Evolutionary conservation across 2,329 filamentous ascomycete species (phyloP), one percentile per base, ranked within the genome.

Genomic region (Monosporascus sp.): DNA sequence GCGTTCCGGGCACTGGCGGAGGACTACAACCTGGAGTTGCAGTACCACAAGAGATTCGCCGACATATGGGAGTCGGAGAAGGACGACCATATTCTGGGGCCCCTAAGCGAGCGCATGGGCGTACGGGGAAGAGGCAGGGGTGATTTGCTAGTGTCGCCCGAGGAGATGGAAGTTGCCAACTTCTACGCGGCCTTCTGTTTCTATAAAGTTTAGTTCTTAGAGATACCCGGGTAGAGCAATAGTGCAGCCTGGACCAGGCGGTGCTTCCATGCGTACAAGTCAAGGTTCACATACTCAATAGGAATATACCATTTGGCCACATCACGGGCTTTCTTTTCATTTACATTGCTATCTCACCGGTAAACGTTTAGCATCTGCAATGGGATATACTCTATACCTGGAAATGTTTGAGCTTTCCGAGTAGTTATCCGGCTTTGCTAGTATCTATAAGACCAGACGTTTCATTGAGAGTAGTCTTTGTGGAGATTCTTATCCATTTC

Each of bases 151-250:
- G 90, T 97, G 49, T 87, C 83, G 1, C 80, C 87, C 14, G 89
- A 96, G 68, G 94, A 99, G 76, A 88, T 95, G 81, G 92, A 97
- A 70, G 94, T 94, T 45, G 90, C 88, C 11, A 85, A 82, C 63
- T 96, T 97, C 67, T 97, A 97, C 67, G 83, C 95, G 64, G 92
- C 90, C 1, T 97, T 97, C 66, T 96, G 91, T 74, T 97, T 97
- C 72, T 96, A 97, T 73, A 96, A 97, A 77, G 90, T 95, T 46
- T 94, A 78, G 56, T 24, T 50, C 31, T 20, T 31, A 40, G 22
- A 16, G 22, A 27, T 26, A 26, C 43, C 17, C 19, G 38, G 37
- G 38, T 14, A 27, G 14, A 27, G 26, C 31, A 46, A 5, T 26
- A 22, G n/a, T 7, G 22, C 14, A 20, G 6, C 17, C 20, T 7